Evolutionary conservation across 805 yeast genomes (phyloP).

Genomic region (Pichia scutulata): DNA sequence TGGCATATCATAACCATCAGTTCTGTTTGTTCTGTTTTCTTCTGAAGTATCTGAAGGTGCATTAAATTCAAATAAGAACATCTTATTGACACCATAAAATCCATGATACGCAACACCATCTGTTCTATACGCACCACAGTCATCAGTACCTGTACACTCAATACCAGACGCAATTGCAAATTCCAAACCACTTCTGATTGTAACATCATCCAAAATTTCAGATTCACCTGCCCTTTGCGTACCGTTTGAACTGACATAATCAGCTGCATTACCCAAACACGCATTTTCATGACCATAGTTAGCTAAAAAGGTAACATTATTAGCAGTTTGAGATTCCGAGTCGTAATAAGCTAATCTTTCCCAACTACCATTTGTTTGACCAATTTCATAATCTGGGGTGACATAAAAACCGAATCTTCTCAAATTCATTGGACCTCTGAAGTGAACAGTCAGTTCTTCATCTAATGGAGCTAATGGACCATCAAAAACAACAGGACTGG

Average conservation of each 20-base stretch:
- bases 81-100: conserved; percentile 54
- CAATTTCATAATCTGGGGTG: conserved; percentile 33
- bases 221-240: conserved; percentile 35
- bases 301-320: conserved; percentile 62
- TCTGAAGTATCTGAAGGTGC: conserved; percentile 48
- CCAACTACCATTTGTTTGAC: conserved; percentile 43
- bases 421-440: conserved; percentile 66
- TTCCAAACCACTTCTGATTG: conserved; percentile 52
- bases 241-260: conserved; percentile 57
- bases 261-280: conserved; percentile 63
- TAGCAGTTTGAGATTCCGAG: conserved; percentile 38
- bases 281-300: conserved; percentile 51
- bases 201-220: conserved; percentile 40
- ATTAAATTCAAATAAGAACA: conserved; percentile 64
- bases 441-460: conserved; percentile 66
- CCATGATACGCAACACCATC: conserved; percentile 74
- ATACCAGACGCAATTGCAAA: conserved; percentile 51
- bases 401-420: conserved; percentile 55
- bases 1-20: conserved; percentile 50
- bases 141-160: conserved; percentile 53
- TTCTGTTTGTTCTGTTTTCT: conserved; percentile 26
- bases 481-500: conserved; percentile 31
- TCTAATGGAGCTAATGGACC: conserved; percentile 63
- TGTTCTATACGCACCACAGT: conserved; percentile 70
- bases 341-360: conserved; percentile 53